phyloP scores from a whole-genome alignment of 257 asterid species.

The Plectranthus barbatus region DNA sequence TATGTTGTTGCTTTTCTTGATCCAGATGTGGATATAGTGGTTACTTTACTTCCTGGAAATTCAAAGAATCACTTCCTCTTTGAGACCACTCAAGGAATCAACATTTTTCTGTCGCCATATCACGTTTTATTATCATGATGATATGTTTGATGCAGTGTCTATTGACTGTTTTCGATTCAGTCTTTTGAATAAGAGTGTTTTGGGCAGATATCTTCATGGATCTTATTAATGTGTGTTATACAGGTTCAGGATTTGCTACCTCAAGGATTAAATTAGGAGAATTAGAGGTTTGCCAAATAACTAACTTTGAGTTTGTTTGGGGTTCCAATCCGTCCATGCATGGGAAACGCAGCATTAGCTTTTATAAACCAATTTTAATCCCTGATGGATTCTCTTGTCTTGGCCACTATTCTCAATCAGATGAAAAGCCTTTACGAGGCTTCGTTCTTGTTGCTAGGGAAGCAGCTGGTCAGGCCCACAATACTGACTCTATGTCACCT shows the following conservation, averaged over 20 bases:
- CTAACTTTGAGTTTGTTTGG: slow-evolving; percentile 57
- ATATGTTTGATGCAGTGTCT: background rate
- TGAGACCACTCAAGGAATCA: background rate
- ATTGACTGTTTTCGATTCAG: background rate
- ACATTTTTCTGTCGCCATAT: background rate
- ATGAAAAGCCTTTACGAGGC: slow-evolving; percentile 60
- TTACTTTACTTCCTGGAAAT: background rate
- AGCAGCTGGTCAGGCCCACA: slow-evolving; percentile 6
- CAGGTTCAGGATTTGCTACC: slow-evolving; percentile 69
- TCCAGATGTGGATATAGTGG: background rate
- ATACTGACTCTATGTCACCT: slow-evolving; percentile 30
- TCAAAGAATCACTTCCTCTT: background rate
- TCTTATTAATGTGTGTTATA: slow-evolving; percentile 1
- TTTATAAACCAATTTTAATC: slow-evolving; percentile 58
- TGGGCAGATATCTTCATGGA: background rate
- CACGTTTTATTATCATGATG: background rate
- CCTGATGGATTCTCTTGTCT: slow-evolving; percentile 66
- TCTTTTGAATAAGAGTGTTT: background rate
- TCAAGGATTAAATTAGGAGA: slow-evolving; percentile 59
- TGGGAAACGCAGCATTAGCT: slow-evolving; percentile 50
- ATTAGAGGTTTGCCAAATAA: slow-evolving; percentile 59
- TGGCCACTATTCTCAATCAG: slow-evolving; percentile 77
- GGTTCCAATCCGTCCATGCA: slow-evolving; percentile 45
- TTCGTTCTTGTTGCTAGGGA: slow-evolving; percentile 73
- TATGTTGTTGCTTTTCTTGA: background rate